A percentile compares a stretch with the other conserved stretches of the same genome.
These are phyloP conservation scores for Myxozyma melibiosi DNA, from an alignment of 805 yeast genomes.

Conservation along the genomic window DNA sequence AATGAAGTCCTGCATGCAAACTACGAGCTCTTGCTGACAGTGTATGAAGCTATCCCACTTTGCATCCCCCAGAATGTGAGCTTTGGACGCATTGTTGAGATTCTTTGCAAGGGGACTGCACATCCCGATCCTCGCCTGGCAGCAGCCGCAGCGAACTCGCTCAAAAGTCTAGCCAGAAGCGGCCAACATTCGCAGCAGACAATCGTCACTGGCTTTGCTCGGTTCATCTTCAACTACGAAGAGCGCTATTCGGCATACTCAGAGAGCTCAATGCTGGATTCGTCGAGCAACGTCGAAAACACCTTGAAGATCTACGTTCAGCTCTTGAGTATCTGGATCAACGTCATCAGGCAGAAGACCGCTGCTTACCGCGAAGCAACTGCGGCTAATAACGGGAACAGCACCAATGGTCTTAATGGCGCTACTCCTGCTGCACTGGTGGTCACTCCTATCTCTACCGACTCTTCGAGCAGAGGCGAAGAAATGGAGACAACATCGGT, in stretches of 20 bases:
- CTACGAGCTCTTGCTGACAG: constrained; percentile 65
- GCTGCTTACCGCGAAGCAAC: constrained; percentile 36
- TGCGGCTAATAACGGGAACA: constrained; percentile 16
- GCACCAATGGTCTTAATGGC: constrained; percentile 1
- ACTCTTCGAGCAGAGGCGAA: constrained; percentile 49
- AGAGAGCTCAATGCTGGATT: constrained; percentile 9
- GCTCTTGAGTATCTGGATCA: constrained; percentile 78
- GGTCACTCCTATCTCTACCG: constrained; percentile 33
- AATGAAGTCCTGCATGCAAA: constrained; percentile 42
- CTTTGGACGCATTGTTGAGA: constrained; percentile 68
- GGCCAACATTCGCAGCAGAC: constrained; percentile 44
- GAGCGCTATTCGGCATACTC: constrained; percentile 46
- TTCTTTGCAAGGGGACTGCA: constrained; percentile 73
- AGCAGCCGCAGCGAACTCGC: constrained; percentile 61
- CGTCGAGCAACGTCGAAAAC: constrained; percentile 34
- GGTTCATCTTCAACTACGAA: constrained; percentile 75
- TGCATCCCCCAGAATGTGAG: constrained; percentile 55
- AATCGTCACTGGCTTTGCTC: constrained; percentile 72
- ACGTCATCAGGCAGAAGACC: constrained; percentile 52
- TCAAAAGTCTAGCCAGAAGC: constrained; percentile 72
- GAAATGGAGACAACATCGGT: constrained; percentile 76
- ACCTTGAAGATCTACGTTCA: constrained; percentile 65
- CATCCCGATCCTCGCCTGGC: constrained; percentile 68
- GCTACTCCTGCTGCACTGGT: background rate
- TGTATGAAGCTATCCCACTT: constrained; percentile 77